Evolutionary conservation across 139 green algal species (phyloP), one percentile per base, ranked within the genome.

Genomic region (Deuterostichococcus epilithicus): DNA sequence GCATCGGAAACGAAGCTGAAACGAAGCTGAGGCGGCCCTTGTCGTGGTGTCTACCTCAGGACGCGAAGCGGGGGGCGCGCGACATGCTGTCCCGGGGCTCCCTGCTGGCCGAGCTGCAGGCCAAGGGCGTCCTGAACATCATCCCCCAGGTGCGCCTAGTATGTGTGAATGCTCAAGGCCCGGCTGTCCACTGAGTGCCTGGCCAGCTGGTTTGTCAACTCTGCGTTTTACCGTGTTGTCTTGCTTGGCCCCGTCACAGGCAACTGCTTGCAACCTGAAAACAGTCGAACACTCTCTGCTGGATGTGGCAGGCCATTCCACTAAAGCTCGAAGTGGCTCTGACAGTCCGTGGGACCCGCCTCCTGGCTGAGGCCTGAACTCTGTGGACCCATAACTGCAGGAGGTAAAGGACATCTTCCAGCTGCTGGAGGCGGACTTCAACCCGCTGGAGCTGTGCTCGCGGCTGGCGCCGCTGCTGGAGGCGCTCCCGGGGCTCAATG

Each of bases 401-500:
- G 76, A 80, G 76, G 68, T 78, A 33, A 36, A 83, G 59, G 60
- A 91, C 66, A 82, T 97, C 34, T 93, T 91, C 80, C 82, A 83
- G 13, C 82, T 97, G 77, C 75, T 98, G 60, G 92, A 97, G 83
- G 67, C 81, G 26, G 93, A 98, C 36, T 97, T 98, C 82, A 89
- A 87, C 78, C 95, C 95, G 30, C 91, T 99, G 80, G 88, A 98
- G 80, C 89, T 99, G 71, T 97, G 92, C 86, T 72, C 85, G 44
- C 76, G 74, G 35, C 86, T 97, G 72, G 78, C 89, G 37, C 92
- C 92, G 3, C 81, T 98, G 82, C 86, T 99, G 59, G 80, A 87
- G 6, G 75, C 81, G 77, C 85, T 98, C 70, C 68, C 76, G 60
- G 72, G 73, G 72, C 73, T 90, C 36, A 47, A 39, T 66, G 60